Conservation (phyloP, 2,329 filamentous ascomycete genomes). For the Pseudogymnoascus sp. region DNA sequence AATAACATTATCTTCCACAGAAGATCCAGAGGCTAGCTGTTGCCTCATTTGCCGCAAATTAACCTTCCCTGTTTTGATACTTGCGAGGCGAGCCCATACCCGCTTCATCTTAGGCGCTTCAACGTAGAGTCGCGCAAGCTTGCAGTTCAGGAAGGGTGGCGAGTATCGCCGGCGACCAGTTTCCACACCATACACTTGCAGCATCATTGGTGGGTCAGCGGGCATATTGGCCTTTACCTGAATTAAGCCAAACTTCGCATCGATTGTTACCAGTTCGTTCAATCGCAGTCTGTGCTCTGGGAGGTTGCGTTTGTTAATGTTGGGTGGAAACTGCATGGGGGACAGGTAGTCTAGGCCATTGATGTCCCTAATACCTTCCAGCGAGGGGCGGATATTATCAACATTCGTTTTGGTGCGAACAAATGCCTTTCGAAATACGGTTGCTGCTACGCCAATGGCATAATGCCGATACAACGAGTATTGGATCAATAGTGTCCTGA, state of each 20-base stretch:
- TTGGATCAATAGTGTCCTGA: conserved; percentile 71
- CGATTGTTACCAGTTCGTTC: conserved; percentile 67
- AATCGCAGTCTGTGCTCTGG: neutral
- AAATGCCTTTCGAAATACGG: conserved; percentile 67
- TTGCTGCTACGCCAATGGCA: conserved; percentile 71
- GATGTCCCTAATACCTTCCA: conserved; percentile 13
- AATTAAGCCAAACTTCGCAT: conserved; percentile 71
- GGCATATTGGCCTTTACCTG: conserved; percentile 88
- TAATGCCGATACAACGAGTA: conserved; percentile 96
- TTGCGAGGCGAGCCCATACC: conserved; percentile 81
- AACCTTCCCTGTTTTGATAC: conserved; percentile 70
- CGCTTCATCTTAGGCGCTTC: conserved; percentile 74
- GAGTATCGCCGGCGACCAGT: conserved; percentile 82
- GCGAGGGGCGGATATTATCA: conserved; percentile 16
- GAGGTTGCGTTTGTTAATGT: conserved; percentile 15
- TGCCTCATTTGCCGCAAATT: conserved; percentile 72
- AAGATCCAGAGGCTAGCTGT: conserved; percentile 50
- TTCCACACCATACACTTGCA: conserved; percentile 78
- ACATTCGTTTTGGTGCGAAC: conserved; percentile 42
- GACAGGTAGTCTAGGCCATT: conserved; percentile 19
- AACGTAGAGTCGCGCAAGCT: conserved; percentile 76
- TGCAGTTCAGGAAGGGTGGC: conserved; percentile 69
- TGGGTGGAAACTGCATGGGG: conserved; percentile 21
- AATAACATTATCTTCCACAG: conserved; percentile 69
- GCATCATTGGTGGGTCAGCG: conserved; percentile 79